phyloP scores from a whole-genome alignment of 2,329 filamentous ascomycete genomes.

The Xylariaceae sp. region DNA sequence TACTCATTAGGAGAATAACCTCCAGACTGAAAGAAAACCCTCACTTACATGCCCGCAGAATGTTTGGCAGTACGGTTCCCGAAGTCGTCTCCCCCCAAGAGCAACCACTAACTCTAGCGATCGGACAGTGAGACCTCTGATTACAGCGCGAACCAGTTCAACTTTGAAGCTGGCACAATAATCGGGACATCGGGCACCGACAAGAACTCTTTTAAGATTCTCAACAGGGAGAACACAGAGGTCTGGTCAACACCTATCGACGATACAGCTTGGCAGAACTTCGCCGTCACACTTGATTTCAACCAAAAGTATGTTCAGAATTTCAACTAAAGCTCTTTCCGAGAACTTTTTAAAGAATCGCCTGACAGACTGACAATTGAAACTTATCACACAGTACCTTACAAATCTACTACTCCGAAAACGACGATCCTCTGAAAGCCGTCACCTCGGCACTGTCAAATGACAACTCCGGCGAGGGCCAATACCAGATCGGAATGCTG shows the following conservation, averaged over 20 bases:
- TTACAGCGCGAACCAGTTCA: slow-evolving; percentile 33
- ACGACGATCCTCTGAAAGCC: slow-evolving; percentile 41
- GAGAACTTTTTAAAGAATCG: not conserved
- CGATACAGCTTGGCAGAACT: slow-evolving; percentile 54
- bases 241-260: slow-evolving; percentile 42
- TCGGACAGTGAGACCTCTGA: slow-evolving; percentile 25
- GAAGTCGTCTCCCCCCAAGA: too few relatives aligned
- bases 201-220: slow-evolving; percentile 39
- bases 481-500: slow-evolving; percentile 55
- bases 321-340: not conserved
- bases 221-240: slow-evolving; percentile 36
- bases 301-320: slow-evolving; percentile 43
- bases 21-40: slow-evolving; percentile 1
- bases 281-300: slow-evolving; percentile 55
- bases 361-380: too few relatives aligned
- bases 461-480: slow-evolving; percentile 50
- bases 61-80: too few relatives aligned
- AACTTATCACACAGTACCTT: slow-evolving; percentile 47
- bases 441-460: slow-evolving; percentile 45
- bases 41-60: slow-evolving; percentile 25
- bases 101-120: too few relatives aligned
- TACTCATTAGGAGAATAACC: slow-evolving; percentile 16
- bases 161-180: slow-evolving; percentile 32
- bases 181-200: slow-evolving; percentile 34
- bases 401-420: slow-evolving; percentile 53